A percentile compares a stretch with the other conserved stretches of the same genome.
phyloP scores from a whole-genome alignment of 345 rosid species.

The Gossypium thurberi region DNA sequence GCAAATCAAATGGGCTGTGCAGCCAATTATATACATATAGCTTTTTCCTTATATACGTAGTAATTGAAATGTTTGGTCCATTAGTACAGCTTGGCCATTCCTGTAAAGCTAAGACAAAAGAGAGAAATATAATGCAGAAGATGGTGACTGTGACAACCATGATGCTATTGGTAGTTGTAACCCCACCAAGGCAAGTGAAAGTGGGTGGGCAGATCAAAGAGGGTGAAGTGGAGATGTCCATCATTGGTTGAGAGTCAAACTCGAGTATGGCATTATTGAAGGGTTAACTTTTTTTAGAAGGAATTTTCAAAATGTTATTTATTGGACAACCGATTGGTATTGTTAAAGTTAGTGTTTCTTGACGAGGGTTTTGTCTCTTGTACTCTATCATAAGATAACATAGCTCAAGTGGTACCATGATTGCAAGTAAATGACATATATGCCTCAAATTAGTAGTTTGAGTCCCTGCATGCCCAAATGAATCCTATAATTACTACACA shows the following conservation, averaged over 20 bases:
- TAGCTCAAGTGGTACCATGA: no score
- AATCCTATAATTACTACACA: no score
- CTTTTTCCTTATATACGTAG: background rate
- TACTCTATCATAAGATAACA: no score
- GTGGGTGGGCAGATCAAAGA: background rate
- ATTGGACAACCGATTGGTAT: no score
- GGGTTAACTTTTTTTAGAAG: background rate
- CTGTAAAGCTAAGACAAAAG: conserved; percentile 11
- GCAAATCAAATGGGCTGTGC: background rate
- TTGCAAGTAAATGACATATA: no score
- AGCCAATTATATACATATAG: background rate
- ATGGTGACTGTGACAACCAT: conserved; percentile 12
- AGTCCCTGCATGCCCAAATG: no score
- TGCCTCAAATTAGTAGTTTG: no score
- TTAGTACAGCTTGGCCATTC: background rate
- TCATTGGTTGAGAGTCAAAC: background rate
- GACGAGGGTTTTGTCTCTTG: background rate
- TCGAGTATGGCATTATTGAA: background rate
- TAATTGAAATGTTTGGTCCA: conserved; percentile 1
- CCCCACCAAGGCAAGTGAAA: conserved; percentile 1
- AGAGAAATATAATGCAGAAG: conserved; percentile 10
- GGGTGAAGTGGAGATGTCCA: background rate
- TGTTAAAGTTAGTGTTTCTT: background rate
- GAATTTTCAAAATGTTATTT: no score
- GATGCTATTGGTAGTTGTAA: conserved; percentile 4